Conservation (phyloP, 1,284 basidiomycete species). For the Vanrija pseudolonga region DNA sequence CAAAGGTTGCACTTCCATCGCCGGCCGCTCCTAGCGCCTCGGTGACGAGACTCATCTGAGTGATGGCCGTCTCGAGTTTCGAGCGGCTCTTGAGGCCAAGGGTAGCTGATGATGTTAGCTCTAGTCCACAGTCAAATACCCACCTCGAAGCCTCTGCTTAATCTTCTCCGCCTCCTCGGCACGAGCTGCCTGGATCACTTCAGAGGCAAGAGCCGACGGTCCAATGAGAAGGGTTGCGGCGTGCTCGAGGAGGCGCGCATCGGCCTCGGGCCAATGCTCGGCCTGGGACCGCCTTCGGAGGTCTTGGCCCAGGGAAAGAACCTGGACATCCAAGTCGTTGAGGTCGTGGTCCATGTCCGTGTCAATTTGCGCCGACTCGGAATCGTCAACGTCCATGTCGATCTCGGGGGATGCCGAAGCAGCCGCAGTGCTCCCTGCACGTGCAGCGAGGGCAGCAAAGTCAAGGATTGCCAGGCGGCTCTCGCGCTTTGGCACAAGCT, state of each 20-base stretch:
- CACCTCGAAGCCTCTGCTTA: too few relatives aligned
- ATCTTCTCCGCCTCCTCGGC: constrained; percentile 1
- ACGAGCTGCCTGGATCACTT: neutral
- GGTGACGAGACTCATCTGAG: constrained; percentile 16
- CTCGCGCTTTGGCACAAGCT: neutral
- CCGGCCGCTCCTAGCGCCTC: constrained; percentile 5
- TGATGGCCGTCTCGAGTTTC: constrained; percentile 6
- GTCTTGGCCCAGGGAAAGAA: neutral
- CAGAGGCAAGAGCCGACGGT: neutral
- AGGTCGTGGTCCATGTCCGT: neutral
- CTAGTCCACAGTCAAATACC: too few relatives aligned
- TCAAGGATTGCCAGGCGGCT: neutral
- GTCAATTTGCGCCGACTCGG: neutral
- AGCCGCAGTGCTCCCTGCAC: too few relatives aligned
- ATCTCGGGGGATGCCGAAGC: too few relatives aligned
- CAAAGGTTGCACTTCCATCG: constrained; percentile 14
- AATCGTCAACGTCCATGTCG: neutral
- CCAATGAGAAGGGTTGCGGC: constrained; percentile 4
- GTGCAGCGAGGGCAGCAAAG: neutral
- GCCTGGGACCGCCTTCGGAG: neutral
- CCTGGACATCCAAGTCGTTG: neutral
- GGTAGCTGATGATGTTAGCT: neutral
- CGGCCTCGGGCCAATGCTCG: constrained; percentile 3
- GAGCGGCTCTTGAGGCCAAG: constrained; percentile 10
- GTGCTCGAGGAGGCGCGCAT: constrained; percentile 4